phyloP scores from a whole-genome alignment of 2,329 filamentous ascomycete species.

The Fusarium sp. region DNA sequence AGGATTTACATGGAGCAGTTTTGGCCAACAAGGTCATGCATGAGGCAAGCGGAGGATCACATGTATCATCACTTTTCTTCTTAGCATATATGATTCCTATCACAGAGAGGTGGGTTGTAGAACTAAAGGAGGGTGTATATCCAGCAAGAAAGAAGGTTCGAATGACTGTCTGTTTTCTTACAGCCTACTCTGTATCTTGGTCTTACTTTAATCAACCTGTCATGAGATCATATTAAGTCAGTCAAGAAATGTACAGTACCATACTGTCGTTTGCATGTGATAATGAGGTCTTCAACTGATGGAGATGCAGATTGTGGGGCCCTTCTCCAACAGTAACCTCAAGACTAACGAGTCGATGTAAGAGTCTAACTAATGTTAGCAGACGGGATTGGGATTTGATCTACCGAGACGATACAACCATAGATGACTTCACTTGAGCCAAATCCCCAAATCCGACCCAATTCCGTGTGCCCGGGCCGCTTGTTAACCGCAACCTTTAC shows the following conservation, averaged over 20 bases:
- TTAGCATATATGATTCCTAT: slow-evolving; percentile 19
- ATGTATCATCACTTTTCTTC: slow-evolving; percentile 36
- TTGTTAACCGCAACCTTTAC: slow-evolving; percentile 9
- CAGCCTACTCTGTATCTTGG: background rate
- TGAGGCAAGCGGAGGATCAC: slow-evolving; percentile 26
- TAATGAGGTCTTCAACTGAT: slow-evolving; percentile 7
- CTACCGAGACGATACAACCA: slow-evolving; percentile 7
- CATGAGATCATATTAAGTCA: background rate
- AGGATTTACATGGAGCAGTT: background rate
- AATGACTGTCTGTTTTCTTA: slow-evolving; percentile 9
- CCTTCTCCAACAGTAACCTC: slow-evolving; percentile 15
- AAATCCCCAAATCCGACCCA: slow-evolving; percentile 17
- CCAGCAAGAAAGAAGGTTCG: slow-evolving; percentile 31
- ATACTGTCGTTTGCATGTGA: slow-evolving; percentile 40
- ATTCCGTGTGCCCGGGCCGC: slow-evolving; percentile 38
- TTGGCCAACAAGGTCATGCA: slow-evolving; percentile 20
- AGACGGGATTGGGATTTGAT: slow-evolving; percentile 1
- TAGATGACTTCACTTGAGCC: slow-evolving; percentile 13
- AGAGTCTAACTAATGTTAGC: slow-evolving; percentile 1
- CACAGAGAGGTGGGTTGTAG: slow-evolving; percentile 19
- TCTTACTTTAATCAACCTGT: background rate
- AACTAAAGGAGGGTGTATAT: slow-evolving; percentile 32
- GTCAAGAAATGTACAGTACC: background rate
- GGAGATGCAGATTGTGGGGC: slow-evolving; percentile 34
- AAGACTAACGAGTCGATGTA: background rate